Percentiles rank a stretch among this genome's conserved stretches.
These are phyloP conservation scores for Diplodia sapinea DNA, from an alignment of 2,329 filamentous ascomycete genomes.

Conservation along the genomic window DNA sequence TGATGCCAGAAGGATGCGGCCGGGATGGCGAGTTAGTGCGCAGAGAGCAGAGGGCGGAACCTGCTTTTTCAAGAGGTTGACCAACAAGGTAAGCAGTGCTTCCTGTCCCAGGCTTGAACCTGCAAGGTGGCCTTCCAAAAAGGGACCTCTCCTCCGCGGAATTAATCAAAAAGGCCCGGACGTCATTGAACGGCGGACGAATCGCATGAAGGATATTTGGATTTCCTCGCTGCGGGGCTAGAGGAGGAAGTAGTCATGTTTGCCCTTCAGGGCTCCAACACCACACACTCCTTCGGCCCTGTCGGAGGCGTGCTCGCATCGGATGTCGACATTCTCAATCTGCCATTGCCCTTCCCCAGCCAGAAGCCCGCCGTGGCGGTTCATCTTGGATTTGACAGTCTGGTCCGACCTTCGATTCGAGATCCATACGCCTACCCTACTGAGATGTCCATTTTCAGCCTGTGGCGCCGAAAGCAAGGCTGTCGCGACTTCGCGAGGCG, in stretches of 20 bases:
- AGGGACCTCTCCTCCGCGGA: slow-evolving; percentile 16
- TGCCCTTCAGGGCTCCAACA: neutral
- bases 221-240: slow-evolving; percentile 1
- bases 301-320: neutral
- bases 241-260: neutral
- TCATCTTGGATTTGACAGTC: neutral
- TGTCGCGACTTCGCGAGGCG: neutral
- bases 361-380: slow-evolving; percentile 3
- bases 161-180: slow-evolving; percentile 15
- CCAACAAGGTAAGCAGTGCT: slow-evolving; percentile 19
- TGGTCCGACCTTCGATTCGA: neutral
- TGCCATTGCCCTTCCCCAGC: neutral
- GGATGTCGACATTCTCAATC: neutral
- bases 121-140: slow-evolving; percentile 8
- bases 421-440: no score
- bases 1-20: neutral
- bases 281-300: neutral
- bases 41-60: neutral
- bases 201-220: neutral
- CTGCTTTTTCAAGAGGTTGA: slow-evolving; percentile 5
- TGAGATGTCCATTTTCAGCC: neutral
- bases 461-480: neutral
- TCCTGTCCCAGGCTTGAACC: slow-evolving; percentile 6
- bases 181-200: slow-evolving; percentile 1
- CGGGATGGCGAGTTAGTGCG: slow-evolving; percentile 8